Evolutionary conservation across 164 flowering plant genomes (phyloP).

Genomic region (Tetracentron sinense): DNA sequence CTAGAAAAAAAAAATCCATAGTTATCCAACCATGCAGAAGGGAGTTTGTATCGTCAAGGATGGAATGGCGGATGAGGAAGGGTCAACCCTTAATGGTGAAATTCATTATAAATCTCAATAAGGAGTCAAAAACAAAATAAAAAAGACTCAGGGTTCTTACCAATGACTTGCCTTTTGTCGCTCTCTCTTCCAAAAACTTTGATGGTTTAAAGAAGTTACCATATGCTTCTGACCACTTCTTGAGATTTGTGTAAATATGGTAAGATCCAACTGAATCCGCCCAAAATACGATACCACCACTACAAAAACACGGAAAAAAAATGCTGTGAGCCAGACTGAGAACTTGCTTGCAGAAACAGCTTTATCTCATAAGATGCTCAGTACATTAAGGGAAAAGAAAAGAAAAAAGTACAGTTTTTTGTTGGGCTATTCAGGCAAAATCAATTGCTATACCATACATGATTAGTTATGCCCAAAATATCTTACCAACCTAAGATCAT

Average conservation of each 20-base stretch:
- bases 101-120: too few species aligned
- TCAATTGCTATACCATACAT: too few species aligned
- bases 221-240: constrained; percentile 67
- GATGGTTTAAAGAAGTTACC: constrained; percentile 82
- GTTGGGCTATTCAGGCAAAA: too few species aligned
- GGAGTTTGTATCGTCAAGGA: too few species aligned
- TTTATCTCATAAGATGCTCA: background rate
- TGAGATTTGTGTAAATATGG: constrained; percentile 55
- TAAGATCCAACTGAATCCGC: constrained; percentile 71
- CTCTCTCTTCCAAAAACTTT: constrained; percentile 85
- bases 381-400: too few species aligned
- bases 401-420: too few species aligned
- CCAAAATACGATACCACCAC: constrained; percentile 95
- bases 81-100: background rate
- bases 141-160: constrained; percentile 31
- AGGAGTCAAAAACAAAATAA: background rate
- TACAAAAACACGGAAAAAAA: constrained; percentile 24
- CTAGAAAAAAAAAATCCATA: too few species aligned
- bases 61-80: too few species aligned
- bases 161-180: constrained; percentile 66
- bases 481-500: too few species aligned
- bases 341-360: background rate
- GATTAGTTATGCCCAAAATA: too few species aligned
- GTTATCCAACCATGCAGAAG: too few species aligned
- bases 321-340: background rate